These are phyloP conservation scores for Candida hungchunana DNA, from an alignment of 805 yeast genomes.

Conservation along the genomic window DNA sequence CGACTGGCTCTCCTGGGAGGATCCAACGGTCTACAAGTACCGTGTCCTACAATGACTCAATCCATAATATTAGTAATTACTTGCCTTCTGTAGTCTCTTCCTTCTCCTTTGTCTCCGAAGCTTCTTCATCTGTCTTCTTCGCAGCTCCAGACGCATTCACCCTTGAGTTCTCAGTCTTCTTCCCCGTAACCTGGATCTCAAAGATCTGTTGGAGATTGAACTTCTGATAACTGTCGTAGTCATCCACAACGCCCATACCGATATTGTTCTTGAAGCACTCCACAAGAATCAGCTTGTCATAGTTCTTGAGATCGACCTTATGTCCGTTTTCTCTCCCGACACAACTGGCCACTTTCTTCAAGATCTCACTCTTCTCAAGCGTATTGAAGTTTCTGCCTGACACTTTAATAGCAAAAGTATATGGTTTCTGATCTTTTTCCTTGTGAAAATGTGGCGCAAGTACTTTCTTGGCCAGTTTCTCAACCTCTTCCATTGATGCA, in stretches of 20 bases:
- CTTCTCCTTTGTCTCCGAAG: neutral
- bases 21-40: constrained; percentile 26
- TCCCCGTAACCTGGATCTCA: constrained; percentile 32
- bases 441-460: constrained; percentile 65
- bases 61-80: neutral
- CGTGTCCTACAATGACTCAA: constrained; percentile 2
- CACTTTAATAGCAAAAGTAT: constrained; percentile 75
- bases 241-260: constrained; percentile 80
- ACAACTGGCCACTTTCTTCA: constrained; percentile 61
- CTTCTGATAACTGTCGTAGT: constrained; percentile 56
- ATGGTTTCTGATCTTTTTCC: constrained; percentile 31
- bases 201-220: constrained; percentile 81
- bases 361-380: constrained; percentile 67
- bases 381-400: constrained; percentile 74
- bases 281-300: constrained; percentile 73
- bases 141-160: constrained; percentile 11
- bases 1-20: constrained; percentile 92
- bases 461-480: constrained; percentile 54
- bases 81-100: neutral
- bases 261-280: constrained; percentile 87
- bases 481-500: constrained; percentile 65
- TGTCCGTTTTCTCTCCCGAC: constrained; percentile 73
- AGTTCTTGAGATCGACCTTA: constrained; percentile 72
- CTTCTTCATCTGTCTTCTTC: neutral
- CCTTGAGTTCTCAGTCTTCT: constrained; percentile 14